Conservation (phyloP, 305 asterid genomes). For the Fraxinus platypoda region DNA sequence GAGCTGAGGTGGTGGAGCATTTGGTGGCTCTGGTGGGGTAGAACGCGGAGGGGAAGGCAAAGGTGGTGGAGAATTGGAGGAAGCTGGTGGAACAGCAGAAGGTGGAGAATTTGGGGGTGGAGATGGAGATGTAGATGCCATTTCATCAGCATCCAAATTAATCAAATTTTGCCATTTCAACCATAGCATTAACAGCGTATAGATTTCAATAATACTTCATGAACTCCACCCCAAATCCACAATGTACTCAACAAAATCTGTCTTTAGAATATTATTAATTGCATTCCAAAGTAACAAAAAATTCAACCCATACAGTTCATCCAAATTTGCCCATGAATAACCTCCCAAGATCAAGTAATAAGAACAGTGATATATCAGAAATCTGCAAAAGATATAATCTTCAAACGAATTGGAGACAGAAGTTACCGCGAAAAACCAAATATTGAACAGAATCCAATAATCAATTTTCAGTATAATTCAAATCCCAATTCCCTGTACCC, state of each 20-base stretch:
- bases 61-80: conserved; percentile 30
- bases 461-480: neutral
- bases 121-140: conserved; percentile 61
- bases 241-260: neutral
- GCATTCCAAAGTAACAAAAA: neutral
- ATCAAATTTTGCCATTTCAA: neutral
- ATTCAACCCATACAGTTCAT: neutral
- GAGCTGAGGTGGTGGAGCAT: conserved; percentile 21
- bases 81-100: conserved; percentile 33
- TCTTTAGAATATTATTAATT: neutral
- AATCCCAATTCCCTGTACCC: neutral
- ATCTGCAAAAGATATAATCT: conserved; percentile 1
- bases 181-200: neutral
- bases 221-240: neutral
- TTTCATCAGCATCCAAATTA: conserved; percentile 29
- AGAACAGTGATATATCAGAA: conserved; percentile 1
- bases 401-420: neutral
- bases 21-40: conserved; percentile 24
- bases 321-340: neutral
- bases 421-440: neutral
- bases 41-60: conserved; percentile 28
- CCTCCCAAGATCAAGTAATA: neutral
- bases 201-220: neutral
- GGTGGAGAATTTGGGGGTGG: conserved; percentile 45
- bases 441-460: neutral